Base-by-base conservation (phyloP, 805 yeast species). In the Yarrowia yakushimensis region DNA sequence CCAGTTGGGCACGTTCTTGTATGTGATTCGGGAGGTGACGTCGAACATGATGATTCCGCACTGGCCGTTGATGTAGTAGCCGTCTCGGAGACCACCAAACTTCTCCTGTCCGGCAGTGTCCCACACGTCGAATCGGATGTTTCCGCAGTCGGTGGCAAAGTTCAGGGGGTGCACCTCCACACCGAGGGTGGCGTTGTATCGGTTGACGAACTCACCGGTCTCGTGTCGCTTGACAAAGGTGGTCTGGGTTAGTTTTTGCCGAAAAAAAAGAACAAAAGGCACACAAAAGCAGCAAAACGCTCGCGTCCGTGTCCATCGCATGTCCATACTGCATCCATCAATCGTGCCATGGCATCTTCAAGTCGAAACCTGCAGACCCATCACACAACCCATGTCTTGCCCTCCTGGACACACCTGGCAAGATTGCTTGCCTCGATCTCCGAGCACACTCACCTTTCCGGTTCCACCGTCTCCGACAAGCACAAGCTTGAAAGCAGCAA, bases 401-500 rank as follows among this genome's bases (percentile, higher is more conserved):
- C 30, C n/a, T n/a, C n/a, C n/a, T n/a, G 12, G 2, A 11, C 15
- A 1, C 31, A 9, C 31, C 31, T 45, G 18, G 9, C 17, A 18
- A n/a, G 25, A 20, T 39, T 41, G 30, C 30, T 23, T 3, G 11
- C 34, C 31, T 42, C 41, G 41, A 36, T 36, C 31, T 27, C 31
- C 33, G 10, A 15, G 13, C 13, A 15, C 25, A 80, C 84, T 68
- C 72, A 82, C 86, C 80, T 94, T 94, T 82, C 99, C 99, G 79
- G 99, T 94, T 86, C 99, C 99, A 84, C 99, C 99, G 77, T 94
- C 99, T 78, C 99, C 99, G 80, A 94, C 99, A 74, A 94, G 86
- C 73, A 94, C 99, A 78, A 94, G 86, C 83, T 94, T 94, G 81
- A 94, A 94, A 69, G 97, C 90, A 71, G 99, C 98, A 78, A 91